Conservation (phyloP, 2,329 filamentous ascomycete species). For the Ciborinia camelliae region DNA sequence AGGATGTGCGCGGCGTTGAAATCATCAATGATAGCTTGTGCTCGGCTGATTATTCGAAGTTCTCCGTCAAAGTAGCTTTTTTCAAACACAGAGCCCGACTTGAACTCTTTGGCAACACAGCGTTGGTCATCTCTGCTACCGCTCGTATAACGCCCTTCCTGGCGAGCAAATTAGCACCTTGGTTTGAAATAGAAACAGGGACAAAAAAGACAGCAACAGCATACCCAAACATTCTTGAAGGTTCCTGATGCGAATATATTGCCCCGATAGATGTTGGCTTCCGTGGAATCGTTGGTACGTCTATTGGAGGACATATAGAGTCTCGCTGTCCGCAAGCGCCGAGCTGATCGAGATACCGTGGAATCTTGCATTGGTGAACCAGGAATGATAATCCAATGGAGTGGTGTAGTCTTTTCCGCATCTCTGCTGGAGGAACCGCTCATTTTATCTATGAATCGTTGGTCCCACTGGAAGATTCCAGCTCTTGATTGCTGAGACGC, state of each 20-base stretch:
- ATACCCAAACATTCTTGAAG: constrained; percentile 21
- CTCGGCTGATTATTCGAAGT: neutral
- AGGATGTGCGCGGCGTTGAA: constrained; percentile 10
- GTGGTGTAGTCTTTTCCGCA: neutral
- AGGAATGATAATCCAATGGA: neutral
- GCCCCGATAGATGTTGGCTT: neutral
- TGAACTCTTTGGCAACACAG: constrained; percentile 19
- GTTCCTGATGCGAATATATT: constrained; percentile 15
- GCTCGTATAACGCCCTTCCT: constrained; percentile 2
- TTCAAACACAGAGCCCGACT: constrained; percentile 14
- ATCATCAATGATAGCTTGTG: constrained; percentile 14
- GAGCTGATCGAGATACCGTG: neutral
- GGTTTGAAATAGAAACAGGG: rapidly evolving
- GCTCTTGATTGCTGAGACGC: neutral
- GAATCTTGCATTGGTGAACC: neutral
- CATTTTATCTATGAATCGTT: neutral
- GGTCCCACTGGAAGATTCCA: neutral
- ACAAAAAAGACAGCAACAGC: neutral
- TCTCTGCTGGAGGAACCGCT: neutral
- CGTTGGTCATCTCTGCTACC: neutral
- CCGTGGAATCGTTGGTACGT: neutral
- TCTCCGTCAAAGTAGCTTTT: constrained; percentile 14
- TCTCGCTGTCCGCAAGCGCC: neutral
- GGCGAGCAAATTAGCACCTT: neutral
- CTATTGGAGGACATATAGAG: constrained; percentile 10